Evolutionary conservation across 148 eudicot species (phyloP).

Genomic region (Tetragonia tetragonoides): DNA sequence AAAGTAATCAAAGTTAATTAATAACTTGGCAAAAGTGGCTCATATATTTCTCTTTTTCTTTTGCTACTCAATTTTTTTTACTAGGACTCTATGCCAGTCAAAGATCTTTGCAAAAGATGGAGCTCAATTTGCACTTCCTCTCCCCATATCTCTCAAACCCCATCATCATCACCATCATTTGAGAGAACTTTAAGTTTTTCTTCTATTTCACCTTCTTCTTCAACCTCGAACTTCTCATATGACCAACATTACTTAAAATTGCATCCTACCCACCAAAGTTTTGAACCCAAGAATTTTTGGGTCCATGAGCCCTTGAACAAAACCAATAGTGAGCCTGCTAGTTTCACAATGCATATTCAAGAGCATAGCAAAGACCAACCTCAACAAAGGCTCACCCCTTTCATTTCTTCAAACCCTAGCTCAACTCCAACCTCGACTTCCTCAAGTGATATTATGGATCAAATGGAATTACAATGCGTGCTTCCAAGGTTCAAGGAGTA

Average conservation of each 20-base stretch:
- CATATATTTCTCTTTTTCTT: slow-evolving; percentile 10
- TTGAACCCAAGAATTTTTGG: slow-evolving; percentile 34
- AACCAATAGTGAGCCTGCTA: slow-evolving; percentile 23
- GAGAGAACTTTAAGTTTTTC: slow-evolving; percentile 59
- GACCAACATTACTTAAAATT: slow-evolving; percentile 39
- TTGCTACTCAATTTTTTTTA: slow-evolving; percentile 15
- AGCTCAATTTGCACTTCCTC: slow-evolving; percentile 40
- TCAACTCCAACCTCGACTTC: slow-evolving; percentile 50
- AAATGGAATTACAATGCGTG: slow-evolving; percentile 27
- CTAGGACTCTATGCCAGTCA: slow-evolving; percentile 50
- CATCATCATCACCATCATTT: slow-evolving; percentile 28
- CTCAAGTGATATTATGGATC: slow-evolving; percentile 60
- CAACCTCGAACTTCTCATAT: slow-evolving; percentile 47
- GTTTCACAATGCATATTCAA: slow-evolving; percentile 33
- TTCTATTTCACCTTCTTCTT: slow-evolving; percentile 53
- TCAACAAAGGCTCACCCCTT: slow-evolving; percentile 16
- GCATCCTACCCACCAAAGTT: slow-evolving; percentile 17
- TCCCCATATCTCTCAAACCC: slow-evolving; percentile 20
- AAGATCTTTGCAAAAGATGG: slow-evolving; percentile 58
- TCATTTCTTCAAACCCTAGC: slow-evolving; percentile 40
- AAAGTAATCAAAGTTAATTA: slow-evolving; percentile 16
- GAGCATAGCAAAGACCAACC: slow-evolving; percentile 20
- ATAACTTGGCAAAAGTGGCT: slow-evolving; percentile 8
- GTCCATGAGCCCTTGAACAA: background rate
- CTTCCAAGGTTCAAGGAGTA: slow-evolving; percentile 53